A percentile compares a stretch with the other conserved stretches of the same genome.
Evolutionary conservation across 1,284 basidiomycete species (phyloP).

Genomic region (Heterobasidion irregulare): DNA sequence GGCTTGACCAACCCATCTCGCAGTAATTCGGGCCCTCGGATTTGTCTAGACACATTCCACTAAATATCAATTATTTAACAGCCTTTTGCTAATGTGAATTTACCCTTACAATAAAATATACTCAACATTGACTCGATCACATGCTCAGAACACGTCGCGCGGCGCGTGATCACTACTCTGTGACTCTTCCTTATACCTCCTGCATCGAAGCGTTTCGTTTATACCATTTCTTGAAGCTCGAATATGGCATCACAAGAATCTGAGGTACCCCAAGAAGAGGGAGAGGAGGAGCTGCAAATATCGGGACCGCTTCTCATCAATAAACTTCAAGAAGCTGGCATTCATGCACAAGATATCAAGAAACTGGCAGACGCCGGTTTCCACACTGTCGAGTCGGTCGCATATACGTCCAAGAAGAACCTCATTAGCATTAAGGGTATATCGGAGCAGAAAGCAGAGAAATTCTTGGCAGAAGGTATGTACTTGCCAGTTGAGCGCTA

Average conservation of each 20-base stretch:
- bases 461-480: constrained; percentile 87
- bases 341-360: constrained; percentile 89
- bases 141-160: background rate
- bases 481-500: constrained; percentile 4
- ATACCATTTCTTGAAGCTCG: background rate
- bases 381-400: constrained; percentile 93
- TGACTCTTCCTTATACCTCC: too few relatives aligned
- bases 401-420: constrained; percentile 95
- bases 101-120: too few relatives aligned
- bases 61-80: too few relatives aligned
- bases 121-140: background rate
- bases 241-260: constrained; percentile 33
- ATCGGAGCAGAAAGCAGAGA: constrained; percentile 96
- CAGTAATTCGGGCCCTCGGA: too few relatives aligned
- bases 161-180: too few relatives aligned
- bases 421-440: constrained; percentile 94
- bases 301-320: constrained; percentile 76
- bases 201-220: background rate
- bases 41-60: too few relatives aligned
- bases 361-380: constrained; percentile 92
- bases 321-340: constrained; percentile 88
- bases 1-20: too few relatives aligned
- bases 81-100: too few relatives aligned
- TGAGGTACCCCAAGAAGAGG: constrained; percentile 42
- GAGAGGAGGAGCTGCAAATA: constrained; percentile 47